Conservation (phyloP, 768 basidiomycete species). For the Trametes meyenii region DNA sequence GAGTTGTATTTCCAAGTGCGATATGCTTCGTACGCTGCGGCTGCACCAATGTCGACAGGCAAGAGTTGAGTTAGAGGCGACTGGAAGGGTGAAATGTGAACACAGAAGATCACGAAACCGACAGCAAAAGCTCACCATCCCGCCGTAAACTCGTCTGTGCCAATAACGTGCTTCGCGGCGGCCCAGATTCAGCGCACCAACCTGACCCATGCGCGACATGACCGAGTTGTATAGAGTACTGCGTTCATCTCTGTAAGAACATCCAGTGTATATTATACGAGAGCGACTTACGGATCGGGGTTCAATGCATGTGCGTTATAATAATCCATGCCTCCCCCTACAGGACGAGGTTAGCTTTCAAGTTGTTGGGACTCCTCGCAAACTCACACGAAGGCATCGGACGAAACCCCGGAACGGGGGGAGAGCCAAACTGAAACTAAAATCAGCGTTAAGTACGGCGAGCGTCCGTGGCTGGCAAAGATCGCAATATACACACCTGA, state of each 20-base stretch:
- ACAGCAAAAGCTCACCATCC: slow-evolving; percentile 42
- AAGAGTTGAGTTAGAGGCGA: slow-evolving; percentile 52
- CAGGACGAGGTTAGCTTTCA: background rate
- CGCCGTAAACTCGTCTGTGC: slow-evolving; percentile 69
- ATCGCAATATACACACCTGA: slow-evolving; percentile 31
- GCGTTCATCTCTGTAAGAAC: background rate
- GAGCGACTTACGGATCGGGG: slow-evolving; percentile 54
- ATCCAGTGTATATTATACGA: background rate
- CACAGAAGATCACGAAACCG: background rate
- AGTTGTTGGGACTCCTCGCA: slow-evolving; percentile 35
- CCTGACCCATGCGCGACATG: slow-evolving; percentile 34
- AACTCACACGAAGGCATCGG: slow-evolving; percentile 58
- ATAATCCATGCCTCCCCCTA: slow-evolving; percentile 66
- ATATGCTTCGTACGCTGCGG: slow-evolving; percentile 78
- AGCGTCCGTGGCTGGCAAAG: background rate
- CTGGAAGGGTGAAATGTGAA: slow-evolving; percentile 33
- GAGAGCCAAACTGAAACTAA: slow-evolving; percentile 38
- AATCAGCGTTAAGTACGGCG: background rate
- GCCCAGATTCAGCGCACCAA: slow-evolving; percentile 46
- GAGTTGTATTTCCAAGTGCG: slow-evolving; percentile 60
- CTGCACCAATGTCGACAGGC: slow-evolving; percentile 69
- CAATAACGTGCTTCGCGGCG: slow-evolving; percentile 62
- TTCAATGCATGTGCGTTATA: slow-evolving; percentile 62
- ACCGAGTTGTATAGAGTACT: slow-evolving; percentile 42
- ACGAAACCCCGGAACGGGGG: slow-evolving; percentile 37